Evolutionary conservation across 2,329 filamentous ascomycete genomes (phyloP).

Genomic region (Nigrospora oryzae): DNA sequence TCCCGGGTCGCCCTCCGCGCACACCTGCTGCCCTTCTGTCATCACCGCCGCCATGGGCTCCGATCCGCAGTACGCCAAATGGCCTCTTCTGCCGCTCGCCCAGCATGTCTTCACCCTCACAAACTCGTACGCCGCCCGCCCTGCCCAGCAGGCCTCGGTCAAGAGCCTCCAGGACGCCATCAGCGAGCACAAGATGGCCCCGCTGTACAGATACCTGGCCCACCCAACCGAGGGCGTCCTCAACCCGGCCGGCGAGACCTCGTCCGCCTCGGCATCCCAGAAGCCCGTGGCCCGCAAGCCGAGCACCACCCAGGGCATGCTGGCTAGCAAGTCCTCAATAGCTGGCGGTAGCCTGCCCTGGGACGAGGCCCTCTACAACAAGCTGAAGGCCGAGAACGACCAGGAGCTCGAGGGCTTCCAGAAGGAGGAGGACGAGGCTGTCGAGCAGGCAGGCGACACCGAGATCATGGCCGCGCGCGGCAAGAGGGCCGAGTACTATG

Average conservation of each 20-base stretch:
- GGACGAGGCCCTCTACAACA: conserved; percentile 83
- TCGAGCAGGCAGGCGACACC: conserved; percentile 92
- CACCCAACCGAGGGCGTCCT: conserved; percentile 76
- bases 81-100: conserved; percentile 70
- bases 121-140: conserved; percentile 62
- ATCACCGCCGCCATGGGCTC: conserved; percentile 52
- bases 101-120: conserved; percentile 84
- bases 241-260: conserved; percentile 64
- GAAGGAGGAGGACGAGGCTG: conserved; percentile 87
- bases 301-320: conserved; percentile 59
- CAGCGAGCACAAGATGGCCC: conserved; percentile 76
- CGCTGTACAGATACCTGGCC: conserved; percentile 76
- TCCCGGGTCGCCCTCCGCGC: no score
- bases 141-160: conserved; percentile 60
- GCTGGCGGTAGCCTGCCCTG: conserved; percentile 67
- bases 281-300: conserved; percentile 60
- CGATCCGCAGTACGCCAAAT: conserved; percentile 80
- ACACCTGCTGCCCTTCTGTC: no score
- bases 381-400: conserved; percentile 68
- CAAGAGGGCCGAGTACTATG: conserved; percentile 94
- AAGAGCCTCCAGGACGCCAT: conserved; percentile 78
- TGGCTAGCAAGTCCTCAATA: conserved; percentile 57
- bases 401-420: conserved; percentile 67
- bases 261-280: conserved; percentile 29
- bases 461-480: conserved; percentile 88